Percentiles rank a stretch among this genome's conserved stretches.
These are phyloP conservation scores for Panicum hallii DNA, from an alignment of 202 grass and related monocot genomes.

Conservation along the genomic window DNA sequence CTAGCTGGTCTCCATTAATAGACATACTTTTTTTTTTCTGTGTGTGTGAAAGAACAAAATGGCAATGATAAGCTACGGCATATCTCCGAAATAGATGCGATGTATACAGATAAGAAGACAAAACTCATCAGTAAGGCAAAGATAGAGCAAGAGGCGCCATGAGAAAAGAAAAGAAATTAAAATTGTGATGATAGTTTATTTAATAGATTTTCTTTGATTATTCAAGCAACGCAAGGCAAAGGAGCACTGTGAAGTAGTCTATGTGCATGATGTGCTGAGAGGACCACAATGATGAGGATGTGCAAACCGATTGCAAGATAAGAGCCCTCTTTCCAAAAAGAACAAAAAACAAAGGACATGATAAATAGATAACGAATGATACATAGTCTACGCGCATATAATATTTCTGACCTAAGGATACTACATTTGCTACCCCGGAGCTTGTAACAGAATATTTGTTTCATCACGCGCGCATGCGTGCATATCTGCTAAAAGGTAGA, in stretches of 20 bases:
- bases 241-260: slow-evolving; percentile 8
- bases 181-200: neutral
- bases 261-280: slow-evolving; percentile 42
- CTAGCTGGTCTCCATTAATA: slow-evolving; percentile 31
- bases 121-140: slow-evolving; percentile 40
- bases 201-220: neutral
- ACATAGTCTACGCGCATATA: slow-evolving; percentile 15
- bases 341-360: slow-evolving; percentile 41
- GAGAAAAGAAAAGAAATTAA: neutral
- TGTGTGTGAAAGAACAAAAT: slow-evolving; percentile 24
- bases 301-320: slow-evolving; percentile 54
- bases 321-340: slow-evolving; percentile 30
- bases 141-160: neutral
- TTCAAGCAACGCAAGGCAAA: slow-evolving; percentile 1
- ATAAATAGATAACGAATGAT: slow-evolving; percentile 42
- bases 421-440: slow-evolving; percentile 9
- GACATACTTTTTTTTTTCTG: neutral
- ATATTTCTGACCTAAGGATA: neutral
- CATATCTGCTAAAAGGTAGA: neutral
- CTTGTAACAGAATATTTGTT: neutral
- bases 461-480: neutral
- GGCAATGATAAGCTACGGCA: slow-evolving; percentile 17
- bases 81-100: slow-evolving; percentile 31
- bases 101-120: slow-evolving; percentile 32
- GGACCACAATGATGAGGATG: slow-evolving; percentile 51